Evolutionary conservation across 805 yeast genomes (phyloP), one percentile per base, ranked within the genome.

Genomic region (Barnettozyma wickerhamii): DNA sequence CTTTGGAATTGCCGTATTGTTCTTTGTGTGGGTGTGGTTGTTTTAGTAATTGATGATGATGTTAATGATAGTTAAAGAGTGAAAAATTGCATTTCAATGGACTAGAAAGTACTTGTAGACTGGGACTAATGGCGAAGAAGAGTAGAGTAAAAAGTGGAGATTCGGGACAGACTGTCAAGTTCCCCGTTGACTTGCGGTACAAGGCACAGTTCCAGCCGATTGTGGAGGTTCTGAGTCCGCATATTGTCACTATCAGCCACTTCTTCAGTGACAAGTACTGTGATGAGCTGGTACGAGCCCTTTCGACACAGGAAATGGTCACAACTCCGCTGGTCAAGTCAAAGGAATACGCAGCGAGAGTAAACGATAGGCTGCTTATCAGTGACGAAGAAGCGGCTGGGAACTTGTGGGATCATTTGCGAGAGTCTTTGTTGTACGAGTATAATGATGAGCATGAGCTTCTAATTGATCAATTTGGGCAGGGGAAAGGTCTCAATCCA

Each of bases 261-360:
- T 51, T 52, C 43, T 52, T 47, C 30, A 34, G 46, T 20, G 26
- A 27, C 1, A 32, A 40, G 9, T 52, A 42, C 35, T 33, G 46
- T 20, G 24, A 38, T 3, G 33, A 43, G 13, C 36, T 52, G 13
- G 28, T 49, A n/a, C 18, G 18, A 3, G 26, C 28, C 10, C 31
- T 54, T 5, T 26, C 20, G 2, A 14, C 20, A 2, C 35, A 52
- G 1, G 17, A 39, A 5, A 45, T 75, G 14, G 74, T 64, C 42
- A 74, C 78, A 0, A 75, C 79, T 0, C 79, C 76, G 2, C 43
- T 68, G 40, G 55, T 66, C 9, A 74, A 73, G 43, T 67, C 73
- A 26, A 74, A 65, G 46, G 70, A 66, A 10, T 79, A 76, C 47
- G 84, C 84, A 3, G 75, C 76, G 0, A 59, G 85, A 29, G 68